Evolutionary conservation across 2,329 filamentous ascomycete species (phyloP).

Genomic region (Geosmithia putterillii): DNA sequence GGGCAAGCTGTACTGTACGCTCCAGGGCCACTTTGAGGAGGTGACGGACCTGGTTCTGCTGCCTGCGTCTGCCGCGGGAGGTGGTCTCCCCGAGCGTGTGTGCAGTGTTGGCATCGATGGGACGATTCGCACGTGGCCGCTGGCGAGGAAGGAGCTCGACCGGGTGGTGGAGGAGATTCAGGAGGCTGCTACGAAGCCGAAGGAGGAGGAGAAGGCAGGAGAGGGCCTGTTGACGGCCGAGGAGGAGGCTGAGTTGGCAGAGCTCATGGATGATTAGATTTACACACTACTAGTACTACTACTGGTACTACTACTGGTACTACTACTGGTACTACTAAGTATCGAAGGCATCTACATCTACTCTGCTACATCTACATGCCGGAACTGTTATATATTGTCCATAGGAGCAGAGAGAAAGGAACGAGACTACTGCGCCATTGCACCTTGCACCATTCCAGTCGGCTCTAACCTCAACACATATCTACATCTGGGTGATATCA

Average conservation of each 20-base stretch:
- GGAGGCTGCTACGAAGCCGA: constrained; percentile 40
- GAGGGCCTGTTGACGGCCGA: constrained; percentile 62
- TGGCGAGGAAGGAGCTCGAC: constrained; percentile 49
- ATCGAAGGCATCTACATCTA: too few species aligned
- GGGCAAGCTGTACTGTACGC: constrained; percentile 60
- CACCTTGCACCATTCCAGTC: too few species aligned
- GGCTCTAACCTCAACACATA: too few species aligned
- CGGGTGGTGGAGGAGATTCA: constrained; percentile 30
- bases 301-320: too few species aligned
- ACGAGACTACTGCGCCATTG: too few species aligned
- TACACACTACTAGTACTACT: too few species aligned
- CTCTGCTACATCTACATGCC: too few species aligned
- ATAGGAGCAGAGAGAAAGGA: too few species aligned
- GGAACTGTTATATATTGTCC: too few species aligned
- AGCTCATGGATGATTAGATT: constrained; percentile 68
- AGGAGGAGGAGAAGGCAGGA: constrained; percentile 29
- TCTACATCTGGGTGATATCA: too few species aligned
- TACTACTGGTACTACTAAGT: too few species aligned
- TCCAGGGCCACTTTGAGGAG: constrained; percentile 85
- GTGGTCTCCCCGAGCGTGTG: constrained; percentile 23
- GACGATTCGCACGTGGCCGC: constrained; percentile 74
- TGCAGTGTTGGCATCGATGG: constrained; percentile 84
- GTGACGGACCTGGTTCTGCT: constrained; percentile 69
- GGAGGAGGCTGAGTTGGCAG: constrained; percentile 85
- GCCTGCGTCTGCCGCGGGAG: constrained; percentile 20